Percentiles rank a stretch among this genome's conserved stretches.
phyloP scores from a whole-genome alignment of 306 rosid species.

The Albizia julibrissin region DNA sequence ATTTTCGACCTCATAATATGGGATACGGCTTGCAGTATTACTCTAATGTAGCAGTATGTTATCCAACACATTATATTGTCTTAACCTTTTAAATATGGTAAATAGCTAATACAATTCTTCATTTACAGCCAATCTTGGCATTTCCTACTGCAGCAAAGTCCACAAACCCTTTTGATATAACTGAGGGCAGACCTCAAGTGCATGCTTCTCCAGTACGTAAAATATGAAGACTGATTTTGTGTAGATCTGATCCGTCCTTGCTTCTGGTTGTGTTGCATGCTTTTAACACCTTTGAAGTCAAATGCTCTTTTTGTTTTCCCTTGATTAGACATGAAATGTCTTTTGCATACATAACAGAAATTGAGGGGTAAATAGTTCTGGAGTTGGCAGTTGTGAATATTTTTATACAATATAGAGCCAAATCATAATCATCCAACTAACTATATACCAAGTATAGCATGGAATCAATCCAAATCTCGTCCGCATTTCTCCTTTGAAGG shows the following conservation, averaged over 20 bases:
- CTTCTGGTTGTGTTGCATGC: not conserved
- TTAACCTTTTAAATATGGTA: conserved; percentile 30
- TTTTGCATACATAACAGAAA: conserved; percentile 12
- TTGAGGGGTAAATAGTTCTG: not conserved
- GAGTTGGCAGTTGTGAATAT: not conserved
- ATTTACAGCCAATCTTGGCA: conserved; percentile 52
- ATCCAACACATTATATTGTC: conserved; percentile 2
- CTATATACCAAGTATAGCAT: not conserved
- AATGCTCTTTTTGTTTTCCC: not conserved
- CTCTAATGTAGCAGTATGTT: conserved; percentile 52
- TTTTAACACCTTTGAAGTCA: not conserved
- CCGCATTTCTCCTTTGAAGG: conserved; percentile 3
- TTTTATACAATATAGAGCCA: not conserved
- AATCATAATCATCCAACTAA: not conserved
- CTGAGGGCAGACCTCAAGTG: conserved; percentile 41
- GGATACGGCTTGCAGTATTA: conserved; percentile 65
- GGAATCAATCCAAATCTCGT: not conserved
- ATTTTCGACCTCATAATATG: conserved; percentile 53
- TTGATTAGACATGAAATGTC: conserved; percentile 9
- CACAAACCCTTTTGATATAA: conserved; percentile 67
- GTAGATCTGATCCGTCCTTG: not conserved
- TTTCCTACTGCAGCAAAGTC: conserved; percentile 44
- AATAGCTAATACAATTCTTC: conserved; percentile 29
- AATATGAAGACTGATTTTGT: conserved; percentile 22
- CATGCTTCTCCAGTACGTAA: conserved; percentile 53